These are phyloP conservation scores for Mrakia frigida DNA, from an alignment of 768 basidiomycete species.

Conservation along the genomic window DNA sequence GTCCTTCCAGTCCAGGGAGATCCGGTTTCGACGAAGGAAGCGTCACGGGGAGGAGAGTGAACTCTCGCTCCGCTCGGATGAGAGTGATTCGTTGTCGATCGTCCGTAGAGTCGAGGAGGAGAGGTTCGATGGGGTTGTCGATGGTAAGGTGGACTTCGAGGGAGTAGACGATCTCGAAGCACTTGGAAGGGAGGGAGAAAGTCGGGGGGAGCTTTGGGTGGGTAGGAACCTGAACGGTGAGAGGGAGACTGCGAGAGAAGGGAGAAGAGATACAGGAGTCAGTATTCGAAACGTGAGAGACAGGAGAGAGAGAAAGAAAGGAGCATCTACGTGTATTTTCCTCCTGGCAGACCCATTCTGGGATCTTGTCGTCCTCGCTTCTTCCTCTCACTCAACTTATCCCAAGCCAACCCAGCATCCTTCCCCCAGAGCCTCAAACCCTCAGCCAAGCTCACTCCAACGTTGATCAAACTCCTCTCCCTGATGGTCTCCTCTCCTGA, in stretches of 20 bases:
- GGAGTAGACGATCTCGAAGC: slow-evolving; percentile 26
- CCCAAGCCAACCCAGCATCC: slow-evolving; percentile 26
- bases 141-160: slow-evolving; percentile 32
- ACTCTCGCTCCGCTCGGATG: slow-evolving; percentile 13
- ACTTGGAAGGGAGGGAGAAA: background rate
- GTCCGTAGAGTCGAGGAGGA: background rate
- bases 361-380: slow-evolving; percentile 28
- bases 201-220: slow-evolving; percentile 31
- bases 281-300: background rate
- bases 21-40: slow-evolving; percentile 16
- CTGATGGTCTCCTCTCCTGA: background rate
- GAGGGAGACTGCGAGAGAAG: slow-evolving; percentile 25
- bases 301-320: background rate
- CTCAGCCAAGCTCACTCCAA: slow-evolving; percentile 29
- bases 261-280: background rate
- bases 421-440: slow-evolving; percentile 31
- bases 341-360: slow-evolving; percentile 26
- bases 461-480: slow-evolving; percentile 27
- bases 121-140: slow-evolving; percentile 12
- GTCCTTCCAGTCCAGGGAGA: slow-evolving; percentile 26
- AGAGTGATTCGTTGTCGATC: slow-evolving; percentile 12
- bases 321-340: slow-evolving; percentile 30
- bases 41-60: slow-evolving; percentile 30
- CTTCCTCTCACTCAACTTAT: slow-evolving; percentile 25
- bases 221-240: slow-evolving; percentile 32